Base-by-base conservation (phyloP, 257 asterid genomes). In the Plantago ovata region DNA sequence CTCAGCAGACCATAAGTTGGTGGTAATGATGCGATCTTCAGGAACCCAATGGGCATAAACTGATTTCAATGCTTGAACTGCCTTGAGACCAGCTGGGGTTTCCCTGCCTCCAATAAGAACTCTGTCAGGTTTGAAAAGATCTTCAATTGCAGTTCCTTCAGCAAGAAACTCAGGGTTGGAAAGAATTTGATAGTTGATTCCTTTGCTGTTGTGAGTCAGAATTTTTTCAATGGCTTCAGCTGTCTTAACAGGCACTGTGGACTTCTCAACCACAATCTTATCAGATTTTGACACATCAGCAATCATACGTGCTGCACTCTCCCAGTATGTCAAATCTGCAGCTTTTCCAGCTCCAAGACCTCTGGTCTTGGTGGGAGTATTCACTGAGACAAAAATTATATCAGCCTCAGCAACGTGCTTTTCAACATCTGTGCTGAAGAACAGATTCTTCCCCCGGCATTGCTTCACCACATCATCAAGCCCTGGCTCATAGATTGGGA, bases 301-400 rank as follows among this genome's bases (percentile, higher is more conserved):
- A 68, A 90, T 90, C 97, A 90, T 90, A 48, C 97, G 96, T 44
- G 97, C 97, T 28, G 97, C 97, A 46, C 97, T 90, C 72, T 90
- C 97, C 97, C 97, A 90, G 46, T 90, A 86, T 15, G 97, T 90
- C 56, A 90, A 73, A 72, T 89, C 97, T 11, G 97, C 97, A 60
- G 97, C 97, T 68, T 86, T 89, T 58, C 97, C 97, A 40, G 97
- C 97, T 53, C 97, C 97, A 53, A 90, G 97, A 64, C 97, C 97
- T 46, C 85, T 77, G 10, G 96, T 90, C 71, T 90, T 90, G 70
- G 97, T 90, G 53, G 97, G 97, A 57, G 97, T 90, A 68, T 90
- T 89, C 68, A 89, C 97, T 48, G 97, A 89, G 65, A 89, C 97
- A 51, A 89, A 89, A 64, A 89, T 85, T 10, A 90, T 90, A 74